phyloP scores from a whole-genome alignment of 805 yeast species.

The Zygosaccharomyces bailii region DNA sequence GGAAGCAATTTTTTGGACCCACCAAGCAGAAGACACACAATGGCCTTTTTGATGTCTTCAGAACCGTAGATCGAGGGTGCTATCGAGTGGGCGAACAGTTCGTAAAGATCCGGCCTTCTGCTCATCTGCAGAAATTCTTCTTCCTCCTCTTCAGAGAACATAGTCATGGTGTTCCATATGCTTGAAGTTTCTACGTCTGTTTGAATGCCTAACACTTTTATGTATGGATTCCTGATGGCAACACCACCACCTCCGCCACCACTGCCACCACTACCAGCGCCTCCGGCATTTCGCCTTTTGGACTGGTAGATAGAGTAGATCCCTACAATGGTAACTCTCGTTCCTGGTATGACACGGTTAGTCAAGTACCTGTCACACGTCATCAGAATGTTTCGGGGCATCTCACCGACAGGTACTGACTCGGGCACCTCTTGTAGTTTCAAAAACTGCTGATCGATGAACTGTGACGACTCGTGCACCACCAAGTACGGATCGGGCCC shows the following conservation, averaged over 20 bases:
- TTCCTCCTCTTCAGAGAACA: conserved; percentile 89
- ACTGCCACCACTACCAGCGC: conserved; percentile 16
- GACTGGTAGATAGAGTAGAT: conserved; percentile 88
- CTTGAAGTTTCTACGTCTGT: conserved; percentile 74
- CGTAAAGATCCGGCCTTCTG: conserved; percentile 79
- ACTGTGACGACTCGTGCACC: conserved; percentile 89
- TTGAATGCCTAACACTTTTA: conserved; percentile 81
- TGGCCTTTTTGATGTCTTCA: conserved; percentile 86
- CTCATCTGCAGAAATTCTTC: conserved; percentile 82
- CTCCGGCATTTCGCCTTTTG: conserved; percentile 50
- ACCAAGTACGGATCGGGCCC: conserved; percentile 91
- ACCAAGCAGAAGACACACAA: conserved; percentile 87
- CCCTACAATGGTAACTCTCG: conserved; percentile 87
- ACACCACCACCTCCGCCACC: conserved; percentile 46
- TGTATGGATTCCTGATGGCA: conserved; percentile 90
- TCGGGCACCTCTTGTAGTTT: conserved; percentile 97
- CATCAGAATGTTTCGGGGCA: conserved; percentile 89
- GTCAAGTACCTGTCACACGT: conserved; percentile 88
- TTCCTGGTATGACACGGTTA: conserved; percentile 91
- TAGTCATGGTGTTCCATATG: conserved; percentile 43
- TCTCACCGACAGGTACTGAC: conserved; percentile 97
- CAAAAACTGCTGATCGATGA: conserved; percentile 90
- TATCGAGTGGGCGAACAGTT: conserved; percentile 78
- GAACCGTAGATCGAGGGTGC: conserved; percentile 98
- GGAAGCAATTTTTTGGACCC: conserved; percentile 91